These are phyloP conservation scores for Helianthus tuberosus DNA, from an alignment of 129 eudicot genomes.

Conservation along the genomic window DNA sequence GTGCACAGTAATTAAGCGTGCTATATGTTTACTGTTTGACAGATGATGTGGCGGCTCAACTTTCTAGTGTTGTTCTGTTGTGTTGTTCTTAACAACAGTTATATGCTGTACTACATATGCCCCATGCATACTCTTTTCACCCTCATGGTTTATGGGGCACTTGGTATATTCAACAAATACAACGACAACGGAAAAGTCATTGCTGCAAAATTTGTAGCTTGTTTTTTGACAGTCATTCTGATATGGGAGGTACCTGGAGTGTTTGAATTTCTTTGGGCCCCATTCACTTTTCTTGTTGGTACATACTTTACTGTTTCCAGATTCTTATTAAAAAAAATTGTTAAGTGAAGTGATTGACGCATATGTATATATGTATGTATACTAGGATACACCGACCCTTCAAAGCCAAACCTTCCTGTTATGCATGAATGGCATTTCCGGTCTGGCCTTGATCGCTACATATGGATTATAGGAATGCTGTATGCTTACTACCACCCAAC, in stretches of 20 bases:
- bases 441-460: conserved; percentile 88
- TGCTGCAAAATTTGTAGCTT: conserved; percentile 61
- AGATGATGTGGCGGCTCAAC: conserved; percentile 99
- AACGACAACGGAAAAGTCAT: conserved; percentile 69
- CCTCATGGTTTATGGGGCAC: conserved; percentile 91
- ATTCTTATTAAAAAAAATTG: neutral
- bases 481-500: conserved; percentile 95
- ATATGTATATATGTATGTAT: conserved; percentile 13
- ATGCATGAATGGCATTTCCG: conserved; percentile 93
- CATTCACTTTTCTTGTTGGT: conserved; percentile 83
- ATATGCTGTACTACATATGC: conserved; percentile 82
- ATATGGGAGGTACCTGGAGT: conserved; percentile 95
- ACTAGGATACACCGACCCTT: conserved; percentile 73
- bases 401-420: conserved; percentile 54
- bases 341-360: neutral
- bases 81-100: conserved; percentile 69
- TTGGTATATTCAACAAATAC: conserved; percentile 67
- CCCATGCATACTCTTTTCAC: conserved; percentile 98
- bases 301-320: conserved; percentile 21
- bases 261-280: conserved; percentile 78
- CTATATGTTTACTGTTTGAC: conserved; percentile 22
- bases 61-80: conserved; percentile 73
- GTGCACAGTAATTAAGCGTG: conserved; percentile 1
- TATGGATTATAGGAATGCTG: conserved; percentile 91
- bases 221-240: conserved; percentile 70